Base-by-base conservation (phyloP, 495 filamentous ascomycete genomes). In the Diplogelasinospora grovesii region DNA sequence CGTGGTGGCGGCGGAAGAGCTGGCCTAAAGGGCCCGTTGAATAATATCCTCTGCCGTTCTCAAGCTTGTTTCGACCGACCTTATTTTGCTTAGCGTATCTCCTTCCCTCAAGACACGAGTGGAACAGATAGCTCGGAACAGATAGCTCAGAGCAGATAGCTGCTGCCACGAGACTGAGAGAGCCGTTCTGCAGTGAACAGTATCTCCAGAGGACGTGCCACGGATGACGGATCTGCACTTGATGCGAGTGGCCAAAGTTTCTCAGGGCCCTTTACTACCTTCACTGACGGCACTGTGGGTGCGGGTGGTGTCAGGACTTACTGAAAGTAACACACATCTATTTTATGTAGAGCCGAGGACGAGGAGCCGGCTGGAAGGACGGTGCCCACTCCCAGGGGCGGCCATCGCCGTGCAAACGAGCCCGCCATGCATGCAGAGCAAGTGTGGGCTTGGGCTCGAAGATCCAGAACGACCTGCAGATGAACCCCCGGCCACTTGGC, bases 161-260 rank as follows among this genome's bases (percentile, higher is more conserved):
- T n/a, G n/a, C n/a, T n/a, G n/a, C n/a, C n/a, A n/a, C n/a, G n/a
- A n/a, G n/a, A n/a, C n/a, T n/a, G n/a, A n/a, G n/a, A n/a, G n/a
- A n/a, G n/a, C n/a, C n/a, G n/a, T n/a, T n/a, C n/a, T n/a, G n/a
- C n/a, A n/a, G n/a, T n/a, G n/a, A n/a, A n/a, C n/a, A 28, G 7
- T 23, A 10, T 46, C 9, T 11, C 15, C 27, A 29, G 27, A 36
- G 20, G 25, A n/a, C 8, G 24, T 13, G 24, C 10, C 11, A 16
- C 19, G 18, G 16, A 30, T 27, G 44, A 38, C 15, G 13, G 45
- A 53, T 46, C 39, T 43, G 42, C 46, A 25, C n/a, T 13, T 29
- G 16, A 20, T 10, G 37, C 38, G 31, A 27, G 41, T 43, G 41
- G 45, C 46, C 34, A 39, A 43, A 34, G 28, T 24, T 18, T 24